Base-by-base conservation (phyloP, 2,329 filamentous ascomycete genomes). In the Talaromyces sp. region DNA sequence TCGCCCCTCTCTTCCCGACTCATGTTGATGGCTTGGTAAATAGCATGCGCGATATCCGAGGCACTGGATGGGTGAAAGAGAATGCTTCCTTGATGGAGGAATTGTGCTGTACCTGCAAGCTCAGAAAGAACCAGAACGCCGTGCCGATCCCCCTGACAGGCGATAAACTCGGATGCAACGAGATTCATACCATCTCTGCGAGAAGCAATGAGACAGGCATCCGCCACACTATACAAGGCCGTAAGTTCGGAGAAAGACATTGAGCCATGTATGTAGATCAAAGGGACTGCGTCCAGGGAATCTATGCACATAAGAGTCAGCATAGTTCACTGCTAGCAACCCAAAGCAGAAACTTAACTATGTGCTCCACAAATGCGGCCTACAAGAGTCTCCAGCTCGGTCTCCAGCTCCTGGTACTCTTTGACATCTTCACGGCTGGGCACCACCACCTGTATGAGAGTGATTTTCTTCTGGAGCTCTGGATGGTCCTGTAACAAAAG, bases 161-260 rank as follows among this genome's bases (percentile, higher is more conserved):
- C 93, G 63, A 97, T 95, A 77, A 97, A 98, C 77, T 98, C 93
- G 76, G 96, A 96, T 0, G 92, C 93, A 27, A 98, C 93, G 17
- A 98, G 84, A 75, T 98, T 98, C 93, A 98, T 97, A 70, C 93
- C 93, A 71, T 98, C 93, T 49, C 93, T 88, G 5, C 90, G 96
- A 0, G 90, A 96, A 3, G 89, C 93, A 47, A 96, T 91, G 6
- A 97, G 83, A 72, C 92, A 96, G 56, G 90, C 89, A 71, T 96
- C 93, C 2, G 91, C 92, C n/a, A 93, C 86, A 22, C 91, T 90
- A 72, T 97, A 98, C 6, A 98, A 82, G 0, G 92, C 92, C n/a
- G 92, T 92, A 39, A 98, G 85, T 77, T 97, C 93, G 62, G 96
- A 91, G 69, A 97, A 96, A 17, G 85, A 84, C 66, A 97, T 89